These are phyloP conservation scores for Exophiala alcalophila DNA, from an alignment of 2,329 filamentous ascomycete genomes.

Conservation along the genomic window DNA sequence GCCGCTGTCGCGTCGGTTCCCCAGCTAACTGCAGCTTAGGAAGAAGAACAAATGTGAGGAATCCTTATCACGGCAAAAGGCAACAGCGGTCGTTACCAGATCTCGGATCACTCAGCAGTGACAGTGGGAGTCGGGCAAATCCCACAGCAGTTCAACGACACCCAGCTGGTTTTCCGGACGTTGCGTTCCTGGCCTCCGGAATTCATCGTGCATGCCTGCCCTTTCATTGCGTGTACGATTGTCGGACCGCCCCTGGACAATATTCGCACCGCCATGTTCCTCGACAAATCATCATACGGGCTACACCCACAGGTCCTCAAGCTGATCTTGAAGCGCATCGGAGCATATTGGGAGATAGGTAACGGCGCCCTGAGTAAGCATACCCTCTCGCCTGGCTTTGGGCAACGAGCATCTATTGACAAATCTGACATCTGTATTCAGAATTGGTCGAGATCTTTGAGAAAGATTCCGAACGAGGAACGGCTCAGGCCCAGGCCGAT, in stretches of 20 bases:
- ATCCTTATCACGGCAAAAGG: too few relatives aligned
- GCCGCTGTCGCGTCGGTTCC: too few relatives aligned
- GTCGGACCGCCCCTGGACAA: conserved; percentile 8
- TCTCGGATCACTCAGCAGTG: too few relatives aligned
- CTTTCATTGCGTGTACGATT: conserved; percentile 8
- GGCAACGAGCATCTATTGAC: background rate
- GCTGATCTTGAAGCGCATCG: conserved; percentile 5
- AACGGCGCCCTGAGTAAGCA: conserved; percentile 2
- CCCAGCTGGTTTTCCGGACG: conserved; percentile 10
- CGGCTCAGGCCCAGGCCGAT: too few relatives aligned
- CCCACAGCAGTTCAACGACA: too few relatives aligned
- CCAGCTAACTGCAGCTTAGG: too few relatives aligned
- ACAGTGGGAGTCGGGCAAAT: too few relatives aligned
- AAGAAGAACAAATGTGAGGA: too few relatives aligned
- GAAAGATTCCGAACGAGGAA: too few relatives aligned
- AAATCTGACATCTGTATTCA: too few relatives aligned
- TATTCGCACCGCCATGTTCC: conserved; percentile 1
- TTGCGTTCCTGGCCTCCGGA: conserved; percentile 10
- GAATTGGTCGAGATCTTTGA: too few relatives aligned
- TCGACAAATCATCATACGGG: background rate
- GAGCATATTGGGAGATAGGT: conserved; percentile 3
- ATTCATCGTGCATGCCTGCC: conserved; percentile 7
- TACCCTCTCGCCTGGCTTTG: background rate
- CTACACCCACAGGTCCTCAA: conserved; percentile 2
- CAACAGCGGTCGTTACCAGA: too few relatives aligned